A percentile compares a stretch with the other conserved stretches of the same genome.
phyloP scores from a whole-genome alignment of 345 rosid species.

The Barbarea vulgaris region DNA sequence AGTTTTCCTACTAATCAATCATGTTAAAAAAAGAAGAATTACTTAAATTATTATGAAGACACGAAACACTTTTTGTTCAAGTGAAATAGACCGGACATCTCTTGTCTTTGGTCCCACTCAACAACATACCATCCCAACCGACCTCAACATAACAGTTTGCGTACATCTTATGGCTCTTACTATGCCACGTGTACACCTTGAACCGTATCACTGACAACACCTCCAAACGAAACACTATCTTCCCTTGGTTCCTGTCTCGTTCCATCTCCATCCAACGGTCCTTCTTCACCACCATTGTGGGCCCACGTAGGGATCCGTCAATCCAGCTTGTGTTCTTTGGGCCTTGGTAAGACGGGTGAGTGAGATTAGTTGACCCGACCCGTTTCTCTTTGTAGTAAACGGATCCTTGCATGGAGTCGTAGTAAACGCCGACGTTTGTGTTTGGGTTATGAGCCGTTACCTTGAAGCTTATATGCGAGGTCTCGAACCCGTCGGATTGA shows the following conservation, averaged over 20 bases:
- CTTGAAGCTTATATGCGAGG: slow-evolving; percentile 59
- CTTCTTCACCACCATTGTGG: slow-evolving; percentile 56
- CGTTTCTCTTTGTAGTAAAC: slow-evolving; percentile 64
- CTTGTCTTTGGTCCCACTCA: slow-evolving; percentile 51
- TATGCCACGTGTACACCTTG: slow-evolving; percentile 70
- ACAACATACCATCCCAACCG: slow-evolving; percentile 67
- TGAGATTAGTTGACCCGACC: slow-evolving; percentile 55
- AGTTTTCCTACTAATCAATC: background rate
- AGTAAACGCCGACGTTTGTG: slow-evolving; percentile 62
- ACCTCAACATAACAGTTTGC: slow-evolving; percentile 59
- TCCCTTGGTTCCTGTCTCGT: slow-evolving; percentile 62
- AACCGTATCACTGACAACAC: slow-evolving; percentile 58
- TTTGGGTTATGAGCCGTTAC: slow-evolving; percentile 75
- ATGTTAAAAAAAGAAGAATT: background rate
- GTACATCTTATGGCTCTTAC: slow-evolving; percentile 64
- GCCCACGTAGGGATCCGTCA: slow-evolving; percentile 54
- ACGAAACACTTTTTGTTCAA: slow-evolving; percentile 37
- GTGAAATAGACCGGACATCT: slow-evolving; percentile 80
- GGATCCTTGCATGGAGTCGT: slow-evolving; percentile 52
- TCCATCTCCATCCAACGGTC: slow-evolving; percentile 63
- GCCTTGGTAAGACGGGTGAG: slow-evolving; percentile 55
- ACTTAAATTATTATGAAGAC: background rate
- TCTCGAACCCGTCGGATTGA: slow-evolving; percentile 54
- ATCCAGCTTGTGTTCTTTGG: slow-evolving; percentile 70
- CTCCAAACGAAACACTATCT: slow-evolving; percentile 62